Percentiles rank a stretch among this genome's conserved stretches.
Evolutionary conservation across 768 basidiomycete genomes (phyloP).

Genomic region (Kwoniella dendrophila): DNA sequence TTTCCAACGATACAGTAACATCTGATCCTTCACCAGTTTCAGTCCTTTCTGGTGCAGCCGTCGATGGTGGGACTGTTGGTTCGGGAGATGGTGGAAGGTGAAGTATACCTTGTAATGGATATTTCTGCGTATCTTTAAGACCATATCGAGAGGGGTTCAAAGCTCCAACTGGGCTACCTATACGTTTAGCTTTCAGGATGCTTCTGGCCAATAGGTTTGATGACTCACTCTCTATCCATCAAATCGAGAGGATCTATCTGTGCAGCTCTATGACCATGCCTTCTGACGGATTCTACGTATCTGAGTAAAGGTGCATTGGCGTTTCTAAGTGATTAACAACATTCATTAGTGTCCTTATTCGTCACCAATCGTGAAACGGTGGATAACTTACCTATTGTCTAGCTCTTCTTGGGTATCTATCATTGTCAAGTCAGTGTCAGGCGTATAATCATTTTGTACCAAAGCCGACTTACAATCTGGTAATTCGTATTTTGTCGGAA

Average conservation of each 20-base stretch:
- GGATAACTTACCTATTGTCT: slow-evolving; percentile 32
- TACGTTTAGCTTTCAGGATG: no score
- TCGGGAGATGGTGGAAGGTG: slow-evolving; percentile 57
- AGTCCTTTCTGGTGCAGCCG: slow-evolving; percentile 40
- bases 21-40: slow-evolving; percentile 58
- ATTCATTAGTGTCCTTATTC: slow-evolving; percentile 61
- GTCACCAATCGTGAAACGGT: background rate
- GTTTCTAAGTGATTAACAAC: slow-evolving; percentile 69
- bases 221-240: slow-evolving; percentile 77
- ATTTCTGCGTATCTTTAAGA: slow-evolving; percentile 63
- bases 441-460: background rate
- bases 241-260: slow-evolving; percentile 83
- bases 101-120: slow-evolving; percentile 74
- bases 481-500: slow-evolving; percentile 31
- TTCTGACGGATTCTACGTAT: slow-evolving; percentile 83
- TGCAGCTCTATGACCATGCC: slow-evolving; percentile 44
- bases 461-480: slow-evolving; percentile 36
- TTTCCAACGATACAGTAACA: slow-evolving; percentile 63
- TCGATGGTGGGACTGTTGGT: slow-evolving; percentile 19
- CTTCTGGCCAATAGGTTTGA: no score
- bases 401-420: slow-evolving; percentile 42
- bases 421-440: background rate
- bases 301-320: slow-evolving; percentile 77
- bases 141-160: slow-evolving; percentile 78
- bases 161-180: slow-evolving; percentile 58